Percentiles rank a stretch among this genome's conserved stretches.
phyloP scores from a whole-genome alignment of 1,139 yeast species.

The Kodamaea fungicola region DNA sequence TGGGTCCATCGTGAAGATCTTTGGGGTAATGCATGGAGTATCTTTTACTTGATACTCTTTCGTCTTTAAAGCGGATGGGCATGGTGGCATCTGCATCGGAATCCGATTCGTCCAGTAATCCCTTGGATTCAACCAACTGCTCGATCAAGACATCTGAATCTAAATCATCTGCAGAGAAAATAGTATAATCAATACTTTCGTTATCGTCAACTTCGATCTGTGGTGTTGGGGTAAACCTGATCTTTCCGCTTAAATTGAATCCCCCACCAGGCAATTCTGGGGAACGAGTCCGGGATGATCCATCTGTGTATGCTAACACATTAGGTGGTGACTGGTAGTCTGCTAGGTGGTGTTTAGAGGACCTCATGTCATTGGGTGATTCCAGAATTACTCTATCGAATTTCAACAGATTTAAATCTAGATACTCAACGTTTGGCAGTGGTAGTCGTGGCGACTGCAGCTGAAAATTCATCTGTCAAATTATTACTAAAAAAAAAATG shows the following conservation, averaged over 20 bases:
- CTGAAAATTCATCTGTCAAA: not conserved
- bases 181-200: slow-evolving; percentile 3
- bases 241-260: not conserved
- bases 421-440: not conserved
- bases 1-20: slow-evolving; percentile 2
- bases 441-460: slow-evolving; percentile 1
- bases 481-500: too few species aligned
- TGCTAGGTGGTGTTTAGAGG: too few species aligned
- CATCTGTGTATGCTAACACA: not conserved
- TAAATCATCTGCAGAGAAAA: slow-evolving; percentile 6
- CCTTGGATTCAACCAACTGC: slow-evolving; percentile 7
- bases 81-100: not conserved
- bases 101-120: slow-evolving; percentile 4
- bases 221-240: not conserved
- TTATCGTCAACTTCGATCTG: slow-evolving; percentile 1
- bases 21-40: slow-evolving; percentile 1
- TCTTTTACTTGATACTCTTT: not conserved
- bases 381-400: too few species aligned
- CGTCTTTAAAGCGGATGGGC: not conserved
- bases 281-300: not conserved
- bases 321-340: not conserved
- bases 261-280: slow-evolving; percentile 3
- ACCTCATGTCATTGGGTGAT: too few species aligned
- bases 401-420: not conserved
- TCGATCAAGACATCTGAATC: slow-evolving; percentile 8